Evolutionary conservation across 495 filamentous ascomycete species (phyloP).

Genomic region (Tetracladium marchalianum): DNA sequence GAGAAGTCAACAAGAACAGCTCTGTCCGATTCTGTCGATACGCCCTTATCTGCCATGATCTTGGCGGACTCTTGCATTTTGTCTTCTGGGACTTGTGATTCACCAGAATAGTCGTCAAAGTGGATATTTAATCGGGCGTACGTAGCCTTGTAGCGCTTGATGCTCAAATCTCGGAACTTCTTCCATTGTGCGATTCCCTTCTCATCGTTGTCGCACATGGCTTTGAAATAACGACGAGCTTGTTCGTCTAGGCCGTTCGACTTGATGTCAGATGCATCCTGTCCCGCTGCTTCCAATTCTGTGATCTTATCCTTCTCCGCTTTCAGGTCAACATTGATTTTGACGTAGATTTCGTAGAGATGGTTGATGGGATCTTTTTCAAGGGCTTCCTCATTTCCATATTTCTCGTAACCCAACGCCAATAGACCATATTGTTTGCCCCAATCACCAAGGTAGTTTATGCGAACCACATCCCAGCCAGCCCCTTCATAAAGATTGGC

Average conservation of each 20-base stretch:
- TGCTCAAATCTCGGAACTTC: constrained; percentile 83
- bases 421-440: constrained; percentile 58
- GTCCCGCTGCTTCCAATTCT: constrained; percentile 35
- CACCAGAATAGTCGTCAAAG: constrained; percentile 90
- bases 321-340: constrained; percentile 46
- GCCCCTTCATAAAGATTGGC: constrained; percentile 47
- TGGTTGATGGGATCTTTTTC: constrained; percentile 51
- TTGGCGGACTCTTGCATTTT: constrained; percentile 62
- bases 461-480: constrained; percentile 51
- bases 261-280: constrained; percentile 35
- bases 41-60: constrained; percentile 57
- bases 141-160: constrained; percentile 71
- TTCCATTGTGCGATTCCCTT: constrained; percentile 74
- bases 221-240: constrained; percentile 74
- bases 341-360: constrained; percentile 54
- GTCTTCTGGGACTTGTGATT: constrained; percentile 80
- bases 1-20: constrained; percentile 83
- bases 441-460: constrained; percentile 63
- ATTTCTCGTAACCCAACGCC: constrained; percentile 47
- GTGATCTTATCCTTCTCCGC: constrained; percentile 44
- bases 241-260: constrained; percentile 49
- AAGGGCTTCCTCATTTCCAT: constrained; percentile 48
- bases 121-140: constrained; percentile 82
- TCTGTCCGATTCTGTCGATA: constrained; percentile 77
- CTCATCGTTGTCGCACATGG: constrained; percentile 75